Conservation (phyloP, 352 stramenopile genomes). For the Phytophthora sp. region DNA sequence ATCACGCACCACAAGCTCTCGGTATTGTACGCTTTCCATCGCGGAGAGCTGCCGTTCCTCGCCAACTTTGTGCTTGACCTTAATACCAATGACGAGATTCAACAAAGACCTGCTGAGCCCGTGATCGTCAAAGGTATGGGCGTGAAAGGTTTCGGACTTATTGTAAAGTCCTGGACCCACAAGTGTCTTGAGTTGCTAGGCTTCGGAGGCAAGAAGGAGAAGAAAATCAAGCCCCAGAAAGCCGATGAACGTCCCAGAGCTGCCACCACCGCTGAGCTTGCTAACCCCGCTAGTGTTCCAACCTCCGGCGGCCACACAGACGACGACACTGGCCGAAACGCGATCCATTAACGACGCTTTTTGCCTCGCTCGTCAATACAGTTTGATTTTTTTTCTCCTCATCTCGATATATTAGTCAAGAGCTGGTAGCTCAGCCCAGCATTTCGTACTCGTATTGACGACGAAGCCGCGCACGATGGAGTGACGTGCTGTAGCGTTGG, state of each 20-base stretch:
- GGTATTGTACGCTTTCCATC: slow-evolving; percentile 67
- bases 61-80: slow-evolving; percentile 47
- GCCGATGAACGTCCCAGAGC: slow-evolving; percentile 9
- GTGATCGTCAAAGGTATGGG: slow-evolving; percentile 65
- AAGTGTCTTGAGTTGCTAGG: slow-evolving; percentile 37
- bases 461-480: slow-evolving; percentile 54
- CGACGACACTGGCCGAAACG: slow-evolving; percentile 18
- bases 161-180: slow-evolving; percentile 27
- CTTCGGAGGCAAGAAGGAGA: slow-evolving; percentile 31
- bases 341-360: slow-evolving; percentile 24
- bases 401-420: background rate
- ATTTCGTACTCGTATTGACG: slow-evolving; percentile 73
- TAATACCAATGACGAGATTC: slow-evolving; percentile 32
- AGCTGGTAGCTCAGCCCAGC: slow-evolving; percentile 26
- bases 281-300: background rate
- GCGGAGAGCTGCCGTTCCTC: slow-evolving; percentile 69
- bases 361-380: slow-evolving; percentile 11
- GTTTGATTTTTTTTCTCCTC: background rate
- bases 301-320: background rate
- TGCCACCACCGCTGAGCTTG: slow-evolving; percentile 18
- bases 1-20: slow-evolving; percentile 22
- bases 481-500: slow-evolving; percentile 73
- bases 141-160: slow-evolving; percentile 44
- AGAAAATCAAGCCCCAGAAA: slow-evolving; percentile 24
- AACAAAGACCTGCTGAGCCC: slow-evolving; percentile 33